These are phyloP conservation scores for Suhomyces bribrorum DNA, from an alignment of 1,139 yeast genomes.

Conservation along the genomic window DNA sequence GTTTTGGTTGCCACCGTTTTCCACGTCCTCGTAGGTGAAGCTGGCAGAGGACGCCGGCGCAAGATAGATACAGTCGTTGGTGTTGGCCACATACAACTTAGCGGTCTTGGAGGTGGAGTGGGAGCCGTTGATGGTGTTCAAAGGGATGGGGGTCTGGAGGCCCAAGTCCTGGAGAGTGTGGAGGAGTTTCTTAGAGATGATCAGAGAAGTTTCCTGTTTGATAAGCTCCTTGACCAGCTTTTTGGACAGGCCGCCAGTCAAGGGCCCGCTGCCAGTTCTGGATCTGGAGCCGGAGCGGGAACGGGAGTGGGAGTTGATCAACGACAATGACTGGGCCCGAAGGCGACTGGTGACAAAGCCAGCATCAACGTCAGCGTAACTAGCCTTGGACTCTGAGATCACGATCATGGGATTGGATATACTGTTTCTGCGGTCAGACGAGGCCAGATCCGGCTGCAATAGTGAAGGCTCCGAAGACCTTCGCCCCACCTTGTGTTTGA, in stretches of 20 bases:
- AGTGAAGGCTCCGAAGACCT: conserved; percentile 18
- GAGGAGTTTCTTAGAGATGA: conserved; percentile 39
- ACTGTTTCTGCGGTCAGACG: conserved; percentile 20
- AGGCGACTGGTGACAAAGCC: conserved; percentile 10
- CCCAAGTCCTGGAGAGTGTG: conserved; percentile 41
- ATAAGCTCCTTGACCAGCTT: conserved; percentile 42
- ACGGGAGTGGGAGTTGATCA: conserved; percentile 14
- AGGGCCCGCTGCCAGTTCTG: conserved; percentile 7
- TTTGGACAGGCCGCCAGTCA: conserved; percentile 14
- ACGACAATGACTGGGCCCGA: conserved; percentile 24
- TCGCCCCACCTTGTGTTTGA: conserved; percentile 17
- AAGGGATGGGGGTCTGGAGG: conserved; percentile 42
- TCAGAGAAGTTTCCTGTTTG: conserved; percentile 40
- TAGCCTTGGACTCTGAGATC: conserved; percentile 18
- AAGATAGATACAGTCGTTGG: conserved; percentile 44
- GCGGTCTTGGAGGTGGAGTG: conserved; percentile 29
- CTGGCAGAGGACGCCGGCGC: conserved; percentile 47
- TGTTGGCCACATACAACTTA: conserved; percentile 40
- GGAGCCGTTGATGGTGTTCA: conserved; percentile 28
- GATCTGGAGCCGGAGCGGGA: conserved; percentile 20
- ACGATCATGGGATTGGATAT: conserved; percentile 25
- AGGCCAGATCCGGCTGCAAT: conserved; percentile 10
- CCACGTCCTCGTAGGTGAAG: conserved; percentile 49
- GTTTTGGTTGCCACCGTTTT: conserved; percentile 35
- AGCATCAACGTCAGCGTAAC: conserved; percentile 1